Base-by-base conservation (phyloP, 1,284 basidiomycete species). In the Cystobasidium sp. region DNA sequence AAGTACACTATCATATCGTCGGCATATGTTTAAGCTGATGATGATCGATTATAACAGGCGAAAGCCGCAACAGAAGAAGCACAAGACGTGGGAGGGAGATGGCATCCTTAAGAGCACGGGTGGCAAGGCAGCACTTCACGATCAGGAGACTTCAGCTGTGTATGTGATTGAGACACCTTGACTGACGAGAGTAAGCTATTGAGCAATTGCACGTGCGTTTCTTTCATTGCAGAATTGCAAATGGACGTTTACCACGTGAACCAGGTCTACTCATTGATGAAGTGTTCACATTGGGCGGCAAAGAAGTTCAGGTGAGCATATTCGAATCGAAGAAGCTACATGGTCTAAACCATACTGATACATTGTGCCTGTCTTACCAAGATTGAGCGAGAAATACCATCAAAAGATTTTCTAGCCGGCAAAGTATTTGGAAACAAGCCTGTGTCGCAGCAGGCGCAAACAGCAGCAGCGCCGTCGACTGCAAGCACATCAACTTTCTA, bases 61-160 rank as follows among this genome's bases (percentile, higher is more conserved):
- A 31, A 91, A 90, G 79, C 88, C 88, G 39, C 90, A 91, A 79
- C 84, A 84, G 24, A 89, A 87, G 82, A 95, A 94, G 83, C 88
- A 94, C 81, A 93, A 93, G 82, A 93, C 89, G 0, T 95, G 93
- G 93, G 92, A 94, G 78, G 91, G 80, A 7, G 83, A 83, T 72
- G 82, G 79, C 0, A 75, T 83, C 9, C 78, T 82, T 39, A 75
- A 80, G 46, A 74, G 80, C 44, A 43, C 65, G 16, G 74, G 55
- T 7, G 78, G 78, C 12, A 53, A 62, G 16, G 61, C 51, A 31
- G 46, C 49, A 3, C 39, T 76, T 6, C 49, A 58, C 8, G 75
- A 76, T 47, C 58, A 65, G 18, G 70, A 73, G 4, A 74, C 22
- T 37, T 31, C 52, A 8, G 43, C 59, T 6, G 16, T 52, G 69